Conservation (phyloP, 345 rosid genomes). For the Aquilaria sinensis region DNA sequence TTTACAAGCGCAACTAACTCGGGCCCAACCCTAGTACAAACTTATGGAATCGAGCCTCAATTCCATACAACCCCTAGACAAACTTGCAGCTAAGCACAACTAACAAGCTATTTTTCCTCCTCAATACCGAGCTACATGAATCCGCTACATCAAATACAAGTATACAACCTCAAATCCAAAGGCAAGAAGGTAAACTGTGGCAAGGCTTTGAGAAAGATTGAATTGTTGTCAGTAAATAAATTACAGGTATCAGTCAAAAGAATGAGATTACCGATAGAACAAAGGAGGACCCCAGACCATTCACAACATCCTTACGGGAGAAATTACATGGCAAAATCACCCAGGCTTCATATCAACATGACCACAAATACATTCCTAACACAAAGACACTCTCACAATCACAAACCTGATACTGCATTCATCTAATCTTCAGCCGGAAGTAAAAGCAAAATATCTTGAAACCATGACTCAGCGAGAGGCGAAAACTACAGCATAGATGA, state of each 20-base stretch:
- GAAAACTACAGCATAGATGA: conserved; percentile 16
- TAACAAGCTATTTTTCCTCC: too few species aligned
- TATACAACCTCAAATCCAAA: not conserved
- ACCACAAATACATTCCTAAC: conserved; percentile 30
- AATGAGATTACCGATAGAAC: conserved; percentile 32
- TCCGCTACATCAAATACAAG: too few species aligned
- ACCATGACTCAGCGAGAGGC: conserved; percentile 14
- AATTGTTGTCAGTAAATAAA: conserved; percentile 28
- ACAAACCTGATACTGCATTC: conserved; percentile 21
- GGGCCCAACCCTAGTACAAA: too few species aligned
- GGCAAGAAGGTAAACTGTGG: conserved; percentile 17
- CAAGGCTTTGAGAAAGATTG: conserved; percentile 18
- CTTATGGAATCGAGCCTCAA: too few species aligned
- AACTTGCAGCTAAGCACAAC: too few species aligned
- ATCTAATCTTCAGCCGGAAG: conserved; percentile 12
- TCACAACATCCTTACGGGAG: conserved; percentile 3
- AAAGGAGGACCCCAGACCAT: conserved; percentile 18
- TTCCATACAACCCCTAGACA: too few species aligned
- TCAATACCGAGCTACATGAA: too few species aligned
- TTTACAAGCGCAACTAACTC: too few species aligned
- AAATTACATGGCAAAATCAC: conserved; percentile 26
- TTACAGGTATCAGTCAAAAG: conserved; percentile 29
- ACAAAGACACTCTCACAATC: conserved; percentile 18
- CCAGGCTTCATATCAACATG: conserved; percentile 22
- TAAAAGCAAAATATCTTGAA: conserved; percentile 6